phyloP scores from a whole-genome alignment of 163 green algal genomes.

The Scenedesmus sp. region DNA sequence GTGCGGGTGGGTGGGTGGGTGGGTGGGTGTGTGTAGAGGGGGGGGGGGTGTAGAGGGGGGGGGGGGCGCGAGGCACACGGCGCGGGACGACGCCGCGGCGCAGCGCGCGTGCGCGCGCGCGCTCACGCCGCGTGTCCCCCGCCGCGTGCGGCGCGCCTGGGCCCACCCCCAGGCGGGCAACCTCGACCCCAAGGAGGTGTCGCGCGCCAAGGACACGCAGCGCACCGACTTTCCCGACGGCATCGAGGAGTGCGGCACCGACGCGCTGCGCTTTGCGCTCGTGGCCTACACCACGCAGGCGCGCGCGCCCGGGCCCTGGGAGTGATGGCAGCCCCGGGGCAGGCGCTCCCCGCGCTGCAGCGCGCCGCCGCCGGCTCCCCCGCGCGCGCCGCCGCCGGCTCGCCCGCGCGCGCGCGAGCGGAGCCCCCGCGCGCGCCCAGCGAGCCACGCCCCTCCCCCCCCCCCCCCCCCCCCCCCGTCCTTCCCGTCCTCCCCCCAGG shows the following conservation, averaged over 20 bases:
- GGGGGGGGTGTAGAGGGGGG: no score
- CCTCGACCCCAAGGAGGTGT: constrained; percentile 88
- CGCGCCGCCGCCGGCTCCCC: background rate
- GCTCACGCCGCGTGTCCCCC: no score
- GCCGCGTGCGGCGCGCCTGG: background rate
- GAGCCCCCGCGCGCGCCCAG: no score
- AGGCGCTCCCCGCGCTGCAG: background rate
- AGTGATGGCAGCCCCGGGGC: background rate
- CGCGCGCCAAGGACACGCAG: constrained; percentile 86
- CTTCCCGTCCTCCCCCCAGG: constrained; percentile 59
- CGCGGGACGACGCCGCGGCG: no score
- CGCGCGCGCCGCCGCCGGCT: no score
- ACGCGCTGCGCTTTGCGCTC: constrained; percentile 95
- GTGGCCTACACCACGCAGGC: constrained; percentile 92
- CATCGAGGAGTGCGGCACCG: constrained; percentile 98
- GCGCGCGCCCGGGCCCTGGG: background rate
- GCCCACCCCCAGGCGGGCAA: constrained; percentile 74
- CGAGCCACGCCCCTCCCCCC: no score
- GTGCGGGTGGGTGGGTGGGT: no score
- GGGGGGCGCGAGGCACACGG: no score
- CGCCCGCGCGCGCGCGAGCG: no score
- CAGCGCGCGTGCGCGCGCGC: no score
- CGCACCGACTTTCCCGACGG: constrained; percentile 93
- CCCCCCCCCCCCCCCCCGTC: background rate
- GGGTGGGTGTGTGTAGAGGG: no score